Evolutionary conservation across 2,329 filamentous ascomycete species (phyloP).

Genomic region (Truncatella angustata): DNA sequence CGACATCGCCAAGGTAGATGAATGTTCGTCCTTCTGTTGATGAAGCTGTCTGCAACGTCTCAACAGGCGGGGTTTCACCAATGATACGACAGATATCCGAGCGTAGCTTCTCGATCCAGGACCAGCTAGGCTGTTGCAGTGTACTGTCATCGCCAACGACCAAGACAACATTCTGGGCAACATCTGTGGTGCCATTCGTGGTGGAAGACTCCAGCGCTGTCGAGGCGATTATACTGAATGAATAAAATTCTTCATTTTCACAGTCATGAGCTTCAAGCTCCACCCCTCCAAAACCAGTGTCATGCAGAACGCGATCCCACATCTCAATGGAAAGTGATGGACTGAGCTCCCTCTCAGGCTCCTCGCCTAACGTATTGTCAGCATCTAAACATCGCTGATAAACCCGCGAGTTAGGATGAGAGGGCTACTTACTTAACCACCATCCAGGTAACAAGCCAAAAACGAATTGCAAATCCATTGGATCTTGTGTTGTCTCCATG

Average conservation of each 20-base stretch:
- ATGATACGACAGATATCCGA: no score
- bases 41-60: background rate
- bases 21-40: background rate
- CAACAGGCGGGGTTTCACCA: background rate
- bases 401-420: no score
- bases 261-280: background rate
- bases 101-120: background rate
- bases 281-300: conserved; percentile 1
- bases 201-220: background rate
- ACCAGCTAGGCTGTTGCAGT: background rate
- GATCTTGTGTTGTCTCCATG: conserved; percentile 9
- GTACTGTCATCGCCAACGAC: background rate
- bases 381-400: no score
- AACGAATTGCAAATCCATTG: background rate
- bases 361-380: background rate
- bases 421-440: conserved; percentile 7
- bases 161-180: background rate
- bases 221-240: background rate
- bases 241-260: background rate
- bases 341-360: background rate
- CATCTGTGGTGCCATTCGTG: background rate
- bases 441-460: conserved; percentile 5
- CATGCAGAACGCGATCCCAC: background rate
- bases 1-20: background rate
- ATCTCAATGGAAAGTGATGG: background rate